Conservation (phyloP, 164 flowering plant species). For the Umbilicus rupestris region DNA sequence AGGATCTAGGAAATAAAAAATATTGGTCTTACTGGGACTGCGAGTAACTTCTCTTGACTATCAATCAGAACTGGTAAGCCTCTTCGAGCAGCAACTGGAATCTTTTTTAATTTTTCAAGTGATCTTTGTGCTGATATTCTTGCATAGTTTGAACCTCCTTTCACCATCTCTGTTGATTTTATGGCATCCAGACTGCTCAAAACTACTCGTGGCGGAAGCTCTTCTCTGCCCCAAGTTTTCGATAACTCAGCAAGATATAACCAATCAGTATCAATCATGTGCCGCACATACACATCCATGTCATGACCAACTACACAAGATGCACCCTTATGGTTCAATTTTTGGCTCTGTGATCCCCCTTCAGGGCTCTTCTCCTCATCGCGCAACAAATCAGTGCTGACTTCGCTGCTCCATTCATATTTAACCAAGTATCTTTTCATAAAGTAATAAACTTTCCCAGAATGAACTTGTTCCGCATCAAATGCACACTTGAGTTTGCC, state of each 20-base stretch:
- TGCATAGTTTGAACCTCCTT: constrained; percentile 26
- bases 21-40: constrained; percentile 54
- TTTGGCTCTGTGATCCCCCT: constrained; percentile 10
- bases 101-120: constrained; percentile 43
- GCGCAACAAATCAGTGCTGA: constrained; percentile 5
- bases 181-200: not conserved
- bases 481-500: constrained; percentile 11
- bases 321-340: constrained; percentile 17
- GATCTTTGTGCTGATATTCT: constrained; percentile 57
- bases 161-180: constrained; percentile 13
- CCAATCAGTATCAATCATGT: constrained; percentile 88
- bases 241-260: constrained; percentile 53
- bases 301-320: constrained; percentile 33
- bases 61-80: constrained; percentile 69
- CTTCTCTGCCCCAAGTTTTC: constrained; percentile 18
- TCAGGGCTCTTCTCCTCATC: constrained; percentile 10
- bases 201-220: constrained; percentile 13
- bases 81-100: constrained; percentile 83
- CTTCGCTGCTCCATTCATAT: constrained; percentile 30
- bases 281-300: constrained; percentile 37
- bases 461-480: constrained; percentile 24
- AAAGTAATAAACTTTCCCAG: constrained; percentile 44
- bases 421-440: constrained; percentile 68
- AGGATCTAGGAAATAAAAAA: not conserved
- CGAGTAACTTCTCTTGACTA: constrained; percentile 44